These are phyloP conservation scores for Musa acuminata DNA, from an alignment of 176 grass and related monocot genomes.

Conservation along the genomic window DNA sequence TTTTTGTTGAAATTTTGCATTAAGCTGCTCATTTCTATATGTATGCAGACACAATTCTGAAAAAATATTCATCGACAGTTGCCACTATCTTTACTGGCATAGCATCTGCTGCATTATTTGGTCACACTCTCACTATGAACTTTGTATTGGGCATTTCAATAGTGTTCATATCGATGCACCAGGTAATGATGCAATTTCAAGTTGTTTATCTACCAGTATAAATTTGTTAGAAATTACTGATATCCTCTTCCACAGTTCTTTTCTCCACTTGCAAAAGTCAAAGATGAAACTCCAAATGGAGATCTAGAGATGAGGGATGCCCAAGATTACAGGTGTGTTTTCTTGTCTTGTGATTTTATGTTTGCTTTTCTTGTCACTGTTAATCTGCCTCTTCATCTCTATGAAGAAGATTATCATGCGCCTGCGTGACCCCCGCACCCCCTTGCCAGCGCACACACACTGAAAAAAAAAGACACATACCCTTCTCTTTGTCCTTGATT, in stretches of 20 bases:
- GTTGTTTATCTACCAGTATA: constrained; percentile 19
- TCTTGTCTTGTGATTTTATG: not conserved
- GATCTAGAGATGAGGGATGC: constrained; percentile 57
- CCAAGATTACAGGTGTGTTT: constrained; percentile 50
- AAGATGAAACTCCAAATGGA: constrained; percentile 50
- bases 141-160: constrained; percentile 92
- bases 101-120: constrained; percentile 83
- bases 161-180: constrained; percentile 99
- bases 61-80: constrained; percentile 96
- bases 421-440: too few species aligned
- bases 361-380: not conserved
- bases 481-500: too few species aligned
- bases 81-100: constrained; percentile 94
- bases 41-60: constrained; percentile 86
- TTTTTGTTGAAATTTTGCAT: not conserved
- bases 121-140: constrained; percentile 83
- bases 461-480: too few species aligned
- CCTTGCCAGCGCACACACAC: too few species aligned
- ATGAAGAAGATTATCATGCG: not conserved
- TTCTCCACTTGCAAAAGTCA: constrained; percentile 55
- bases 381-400: not conserved
- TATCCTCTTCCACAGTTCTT: constrained; percentile 53
- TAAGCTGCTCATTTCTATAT: not conserved
- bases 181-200: constrained; percentile 40
- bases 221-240: constrained; percentile 12